Evolutionary conservation across 805 yeast genomes (phyloP).

Genomic region (Yarrowia sp.): DNA sequence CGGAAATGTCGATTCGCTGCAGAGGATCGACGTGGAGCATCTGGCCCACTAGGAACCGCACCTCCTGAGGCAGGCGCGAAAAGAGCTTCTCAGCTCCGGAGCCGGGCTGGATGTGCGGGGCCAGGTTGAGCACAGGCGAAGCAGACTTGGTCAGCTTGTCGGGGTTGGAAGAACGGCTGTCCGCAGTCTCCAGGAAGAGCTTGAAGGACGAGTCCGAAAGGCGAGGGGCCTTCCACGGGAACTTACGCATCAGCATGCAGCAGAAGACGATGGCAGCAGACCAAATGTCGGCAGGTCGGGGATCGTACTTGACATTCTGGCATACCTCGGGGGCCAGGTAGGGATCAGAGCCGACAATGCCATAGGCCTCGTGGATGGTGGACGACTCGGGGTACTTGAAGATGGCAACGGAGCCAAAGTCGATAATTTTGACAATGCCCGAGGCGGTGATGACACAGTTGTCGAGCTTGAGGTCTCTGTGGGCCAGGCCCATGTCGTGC

Average conservation of each 20-base stretch:
- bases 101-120: constrained; percentile 14
- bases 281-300: constrained; percentile 89
- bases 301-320: constrained; percentile 60
- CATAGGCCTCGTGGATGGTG: constrained; percentile 64
- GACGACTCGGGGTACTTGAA: constrained; percentile 64
- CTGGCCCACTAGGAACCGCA: constrained; percentile 56
- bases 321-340: constrained; percentile 92
- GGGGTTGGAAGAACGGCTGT: neutral
- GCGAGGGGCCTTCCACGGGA: constrained; percentile 96
- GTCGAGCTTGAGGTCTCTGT: constrained; percentile 87
- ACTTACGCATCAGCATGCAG: constrained; percentile 80
- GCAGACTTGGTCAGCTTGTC: neutral
- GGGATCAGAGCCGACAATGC: constrained; percentile 95
- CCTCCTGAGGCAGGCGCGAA: constrained; percentile 64
- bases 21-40: constrained; percentile 69
- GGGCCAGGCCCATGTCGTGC: constrained; percentile 83
- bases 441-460: constrained; percentile 78
- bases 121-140: constrained; percentile 6
- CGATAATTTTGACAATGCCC: constrained; percentile 84
- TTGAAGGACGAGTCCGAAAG: constrained; percentile 69
- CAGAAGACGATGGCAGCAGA: constrained; percentile 88
- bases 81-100: constrained; percentile 68
- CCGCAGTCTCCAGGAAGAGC: constrained; percentile 45
- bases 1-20: constrained; percentile 57
- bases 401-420: constrained; percentile 89